Percentiles rank a stretch among this genome's conserved stretches.
phyloP scores from a whole-genome alignment of 768 basidiomycete genomes.

The Calocera viscosa region DNA sequence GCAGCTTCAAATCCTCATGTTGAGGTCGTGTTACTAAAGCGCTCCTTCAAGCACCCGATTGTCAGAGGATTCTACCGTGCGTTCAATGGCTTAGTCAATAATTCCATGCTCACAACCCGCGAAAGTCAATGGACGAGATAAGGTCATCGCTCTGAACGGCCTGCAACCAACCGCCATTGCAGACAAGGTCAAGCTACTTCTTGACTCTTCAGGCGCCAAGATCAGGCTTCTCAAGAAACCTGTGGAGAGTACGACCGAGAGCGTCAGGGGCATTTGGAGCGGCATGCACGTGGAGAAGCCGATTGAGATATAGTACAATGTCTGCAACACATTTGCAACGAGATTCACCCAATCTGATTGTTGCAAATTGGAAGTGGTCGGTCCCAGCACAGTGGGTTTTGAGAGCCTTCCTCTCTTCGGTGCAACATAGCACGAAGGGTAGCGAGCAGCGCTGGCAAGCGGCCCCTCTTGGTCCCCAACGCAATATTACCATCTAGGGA shows the following conservation, averaged over 20 bases:
- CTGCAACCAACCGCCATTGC: constrained; percentile 62
- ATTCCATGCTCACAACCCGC: not conserved
- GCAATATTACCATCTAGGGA: no score
- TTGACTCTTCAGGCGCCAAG: constrained; percentile 78
- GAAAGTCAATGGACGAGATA: constrained; percentile 74
- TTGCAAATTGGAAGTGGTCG: not conserved
- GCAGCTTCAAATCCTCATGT: constrained; percentile 69
- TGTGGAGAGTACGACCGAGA: constrained; percentile 68
- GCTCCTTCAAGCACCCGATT: constrained; percentile 64
- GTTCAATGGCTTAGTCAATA: constrained; percentile 18
- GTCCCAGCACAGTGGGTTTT: no score
- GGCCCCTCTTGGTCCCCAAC: no score
- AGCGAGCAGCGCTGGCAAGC: no score
- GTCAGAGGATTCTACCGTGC: constrained; percentile 72
- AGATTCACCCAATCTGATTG: no score
- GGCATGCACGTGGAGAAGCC: constrained; percentile 71
- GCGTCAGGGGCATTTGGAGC: constrained; percentile 81
- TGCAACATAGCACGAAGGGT: no score
- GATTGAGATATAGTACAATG: constrained; percentile 32
- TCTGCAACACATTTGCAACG: not conserved
- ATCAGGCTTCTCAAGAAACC: constrained; percentile 65
- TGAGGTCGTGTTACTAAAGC: constrained; percentile 69
- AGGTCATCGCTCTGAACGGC: constrained; percentile 68
- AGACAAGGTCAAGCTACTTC: constrained; percentile 66
- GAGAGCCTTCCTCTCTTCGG: no score